These are phyloP conservation scores for Lippia alba DNA, from an alignment of 305 asterid species.

Conservation along the genomic window DNA sequence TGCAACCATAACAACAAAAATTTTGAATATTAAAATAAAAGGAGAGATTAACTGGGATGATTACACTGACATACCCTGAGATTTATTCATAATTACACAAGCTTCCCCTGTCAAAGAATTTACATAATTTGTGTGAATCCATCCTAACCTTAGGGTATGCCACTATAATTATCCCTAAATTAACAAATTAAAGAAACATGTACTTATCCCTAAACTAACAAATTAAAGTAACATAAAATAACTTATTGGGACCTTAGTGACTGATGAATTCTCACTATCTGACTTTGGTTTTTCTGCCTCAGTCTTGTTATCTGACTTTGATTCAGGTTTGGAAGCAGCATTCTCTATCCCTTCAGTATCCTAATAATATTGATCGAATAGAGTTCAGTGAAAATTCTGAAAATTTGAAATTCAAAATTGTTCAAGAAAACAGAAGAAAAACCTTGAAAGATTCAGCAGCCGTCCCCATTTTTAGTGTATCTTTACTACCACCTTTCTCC, in stretches of 20 bases:
- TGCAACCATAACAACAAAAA: constrained; percentile 9
- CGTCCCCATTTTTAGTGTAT: constrained; percentile 69
- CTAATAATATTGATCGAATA: constrained; percentile 38
- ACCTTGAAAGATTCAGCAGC: constrained; percentile 71
- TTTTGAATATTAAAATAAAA: too few species aligned
- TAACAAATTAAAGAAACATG: too few species aligned
- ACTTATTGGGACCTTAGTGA: constrained; percentile 67
- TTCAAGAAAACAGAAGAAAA: constrained; percentile 32
- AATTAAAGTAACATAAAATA: neutral
- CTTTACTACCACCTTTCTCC: constrained; percentile 63
- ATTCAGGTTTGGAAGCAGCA: constrained; percentile 49
- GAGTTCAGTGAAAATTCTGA: constrained; percentile 4
- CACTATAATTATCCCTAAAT: too few species aligned
- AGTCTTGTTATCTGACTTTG: constrained; percentile 51
- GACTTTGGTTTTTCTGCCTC: constrained; percentile 65
- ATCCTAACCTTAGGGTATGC: too few species aligned
- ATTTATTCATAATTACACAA: too few species aligned
- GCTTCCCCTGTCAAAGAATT: too few species aligned
- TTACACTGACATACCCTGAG: too few species aligned
- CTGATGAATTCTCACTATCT: constrained; percentile 58
- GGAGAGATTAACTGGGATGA: too few species aligned
- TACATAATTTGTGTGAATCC: too few species aligned
- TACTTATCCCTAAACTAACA: neutral
- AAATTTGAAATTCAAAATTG: constrained; percentile 1
- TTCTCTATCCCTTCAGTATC: constrained; percentile 44